phyloP scores from a whole-genome alignment of 2,329 filamentous ascomycete species.

The Aureobasidium leucospermi region DNA sequence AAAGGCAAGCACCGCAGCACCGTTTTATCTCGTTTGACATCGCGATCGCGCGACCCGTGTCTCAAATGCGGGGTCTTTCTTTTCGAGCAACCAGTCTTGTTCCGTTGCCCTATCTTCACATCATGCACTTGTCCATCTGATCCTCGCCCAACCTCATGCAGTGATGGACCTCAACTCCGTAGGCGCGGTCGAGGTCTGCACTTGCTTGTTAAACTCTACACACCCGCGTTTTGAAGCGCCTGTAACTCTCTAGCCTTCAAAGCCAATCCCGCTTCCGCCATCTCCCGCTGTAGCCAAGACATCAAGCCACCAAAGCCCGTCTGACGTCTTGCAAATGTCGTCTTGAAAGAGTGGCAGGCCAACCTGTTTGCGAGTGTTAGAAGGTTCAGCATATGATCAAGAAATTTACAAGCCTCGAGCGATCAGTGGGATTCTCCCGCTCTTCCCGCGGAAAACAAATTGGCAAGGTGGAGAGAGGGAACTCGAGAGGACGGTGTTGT shows the following conservation, averaged over 20 bases:
- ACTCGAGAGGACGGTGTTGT: not conserved
- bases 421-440: not conserved
- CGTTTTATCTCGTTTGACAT: not conserved
- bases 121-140: not conserved
- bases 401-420: not conserved
- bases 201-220: not conserved
- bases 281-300: constrained; percentile 52
- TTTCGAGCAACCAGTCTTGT: not conserved
- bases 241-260: constrained; percentile 1
- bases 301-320: constrained; percentile 59
- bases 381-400: constrained; percentile 6
- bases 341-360: constrained; percentile 61
- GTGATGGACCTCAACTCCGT: not conserved
- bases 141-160: not conserved
- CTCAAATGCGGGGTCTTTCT: not conserved
- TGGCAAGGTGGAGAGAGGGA: not conserved
- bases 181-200: not conserved
- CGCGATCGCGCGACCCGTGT: constrained; percentile 6
- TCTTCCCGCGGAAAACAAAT: not conserved
- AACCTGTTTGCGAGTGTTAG: constrained; percentile 42
- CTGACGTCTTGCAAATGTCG: constrained; percentile 64
- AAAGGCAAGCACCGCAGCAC: not conserved
- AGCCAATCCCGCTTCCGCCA: constrained; percentile 19
- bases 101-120: not conserved
- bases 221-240: not conserved